Evolutionary conservation across 306 rosid species (phyloP).

Genomic region (Malus fusca): DNA sequence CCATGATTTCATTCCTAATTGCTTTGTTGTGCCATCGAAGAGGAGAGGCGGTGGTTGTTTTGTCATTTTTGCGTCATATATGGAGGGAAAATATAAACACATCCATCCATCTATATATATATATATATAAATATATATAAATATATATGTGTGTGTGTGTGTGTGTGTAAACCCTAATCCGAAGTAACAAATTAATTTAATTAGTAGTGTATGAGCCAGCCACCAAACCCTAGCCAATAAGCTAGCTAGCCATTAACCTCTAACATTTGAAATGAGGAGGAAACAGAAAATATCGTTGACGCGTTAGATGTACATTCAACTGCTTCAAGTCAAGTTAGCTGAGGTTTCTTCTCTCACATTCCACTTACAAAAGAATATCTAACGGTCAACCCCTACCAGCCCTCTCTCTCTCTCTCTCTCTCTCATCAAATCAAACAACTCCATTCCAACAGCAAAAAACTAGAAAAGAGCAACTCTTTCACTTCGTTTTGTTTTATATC

Average conservation of each 20-base stretch:
- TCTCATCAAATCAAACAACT: neutral
- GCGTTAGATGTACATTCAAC: conserved; percentile 36
- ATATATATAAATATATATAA: too few relatives aligned
- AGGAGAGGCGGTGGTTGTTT: neutral
- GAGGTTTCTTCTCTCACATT: conserved; percentile 4
- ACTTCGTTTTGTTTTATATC: conserved; percentile 80
- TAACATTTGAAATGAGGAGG: neutral
- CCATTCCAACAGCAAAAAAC: neutral
- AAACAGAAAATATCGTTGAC: conserved; percentile 49
- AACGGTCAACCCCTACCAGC: conserved; percentile 96
- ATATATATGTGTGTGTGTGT: too few relatives aligned
- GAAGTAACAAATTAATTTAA: neutral
- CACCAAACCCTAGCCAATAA: neutral
- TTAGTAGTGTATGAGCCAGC: neutral
- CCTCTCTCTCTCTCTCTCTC: conserved; percentile 13
- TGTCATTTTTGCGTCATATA: neutral
- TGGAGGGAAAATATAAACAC: neutral
- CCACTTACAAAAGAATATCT: conserved; percentile 37
- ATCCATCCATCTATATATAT: neutral
- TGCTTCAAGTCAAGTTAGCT: conserved; percentile 50
- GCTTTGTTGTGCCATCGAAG: neutral
- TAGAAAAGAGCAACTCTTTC: conserved; percentile 5
- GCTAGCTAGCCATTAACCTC: neutral
- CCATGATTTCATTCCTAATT: neutral
- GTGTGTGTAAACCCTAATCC: neutral